These are phyloP conservation scores for Cladosporium austrohemisphaericum DNA, from an alignment of 2,329 filamentous ascomycete species.

Conservation along the genomic window DNA sequence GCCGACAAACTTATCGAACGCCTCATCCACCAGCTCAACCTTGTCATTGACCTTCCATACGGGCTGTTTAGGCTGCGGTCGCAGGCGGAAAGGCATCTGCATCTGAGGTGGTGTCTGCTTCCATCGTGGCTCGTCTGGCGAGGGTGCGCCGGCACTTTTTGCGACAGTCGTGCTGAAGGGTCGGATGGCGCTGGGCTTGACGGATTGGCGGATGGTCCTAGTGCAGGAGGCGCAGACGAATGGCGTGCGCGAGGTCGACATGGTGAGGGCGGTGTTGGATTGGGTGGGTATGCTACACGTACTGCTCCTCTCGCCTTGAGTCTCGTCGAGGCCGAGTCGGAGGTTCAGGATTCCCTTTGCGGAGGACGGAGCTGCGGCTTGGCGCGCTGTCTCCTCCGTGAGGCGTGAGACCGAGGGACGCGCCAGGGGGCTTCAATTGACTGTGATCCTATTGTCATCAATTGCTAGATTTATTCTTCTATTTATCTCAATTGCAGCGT, in stretches of 20 bases:
- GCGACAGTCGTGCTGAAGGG: constrained; percentile 26
- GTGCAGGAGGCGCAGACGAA: constrained; percentile 33
- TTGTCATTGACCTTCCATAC: constrained; percentile 71
- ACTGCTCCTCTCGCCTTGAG: neutral
- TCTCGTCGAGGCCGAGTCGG: constrained; percentile 10
- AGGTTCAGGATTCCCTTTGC: constrained; percentile 11
- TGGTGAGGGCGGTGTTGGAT: constrained; percentile 12
- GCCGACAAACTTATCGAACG: constrained; percentile 75
- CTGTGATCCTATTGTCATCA: too few species aligned
- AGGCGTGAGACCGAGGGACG: too few species aligned
- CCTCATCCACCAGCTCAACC: constrained; percentile 67
- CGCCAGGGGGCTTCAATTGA: too few species aligned
- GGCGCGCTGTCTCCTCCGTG: neutral
- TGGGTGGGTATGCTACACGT: neutral
- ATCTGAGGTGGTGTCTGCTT: constrained; percentile 47
- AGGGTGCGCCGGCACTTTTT: constrained; percentile 17
- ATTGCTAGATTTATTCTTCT: too few species aligned
- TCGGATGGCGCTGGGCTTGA: constrained; percentile 23
- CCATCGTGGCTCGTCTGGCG: constrained; percentile 43
- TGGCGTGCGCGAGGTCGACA: constrained; percentile 21
- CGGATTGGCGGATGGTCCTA: constrained; percentile 21
- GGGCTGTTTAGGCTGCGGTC: constrained; percentile 54
- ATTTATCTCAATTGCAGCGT: too few species aligned
- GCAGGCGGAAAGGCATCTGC: constrained; percentile 50
- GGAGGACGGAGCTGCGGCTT: neutral